Percentiles rank a stretch among this genome's conserved stretches.
Evolutionary conservation across 129 eudicot species (phyloP).

Genomic region (Helianthus annuus): HanXRQr2.0-SUNRISE NC_035441.2:173274387-173274886

Average conservation of each 20-base stretch:
- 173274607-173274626: too few relatives aligned
- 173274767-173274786: constrained; percentile 12
- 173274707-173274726: not conserved
- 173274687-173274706: not conserved
- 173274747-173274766: constrained; percentile 11
- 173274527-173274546: not conserved
- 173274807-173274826: constrained; percentile 12
- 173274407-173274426: constrained; percentile 11
- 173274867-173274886: not conserved
- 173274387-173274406: not conserved
- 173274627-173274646: too few relatives aligned
- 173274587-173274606: not conserved
- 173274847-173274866: not conserved
- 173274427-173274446: constrained; percentile 1
- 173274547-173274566: not conserved
- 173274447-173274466: not conserved
- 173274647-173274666: not conserved
- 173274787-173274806: not conserved
- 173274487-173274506: not conserved
- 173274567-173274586: too few relatives aligned
- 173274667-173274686: not conserved
- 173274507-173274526: not conserved
- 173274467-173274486: not conserved
- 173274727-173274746: constrained; percentile 6
- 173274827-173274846: not conserved